Percentiles rank a stretch among this genome's conserved stretches.
phyloP scores from a whole-genome alignment of 2,329 filamentous ascomycete species.

The Penicillium griseofulvum region DNA sequence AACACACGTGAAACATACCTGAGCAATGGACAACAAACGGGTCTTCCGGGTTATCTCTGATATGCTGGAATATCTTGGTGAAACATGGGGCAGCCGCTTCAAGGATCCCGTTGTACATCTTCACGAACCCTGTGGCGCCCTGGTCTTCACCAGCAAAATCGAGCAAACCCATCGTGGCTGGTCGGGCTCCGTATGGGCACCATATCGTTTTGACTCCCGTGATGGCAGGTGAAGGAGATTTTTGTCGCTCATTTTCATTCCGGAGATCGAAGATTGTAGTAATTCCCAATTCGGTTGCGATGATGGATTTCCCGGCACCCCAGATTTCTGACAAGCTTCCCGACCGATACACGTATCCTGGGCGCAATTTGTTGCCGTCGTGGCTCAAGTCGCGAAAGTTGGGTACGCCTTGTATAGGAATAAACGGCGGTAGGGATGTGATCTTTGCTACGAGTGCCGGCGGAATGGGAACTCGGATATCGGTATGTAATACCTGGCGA shows the following conservation, averaged over 20 bases:
- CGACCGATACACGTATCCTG: slow-evolving; percentile 62
- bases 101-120: slow-evolving; percentile 66
- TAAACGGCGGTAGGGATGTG: slow-evolving; percentile 27
- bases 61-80: slow-evolving; percentile 59
- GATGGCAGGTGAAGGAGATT: slow-evolving; percentile 51
- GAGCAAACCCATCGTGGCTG: slow-evolving; percentile 17
- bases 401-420: slow-evolving; percentile 26
- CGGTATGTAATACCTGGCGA: slow-evolving; percentile 21
- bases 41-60: slow-evolving; percentile 47
- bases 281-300: slow-evolving; percentile 57
- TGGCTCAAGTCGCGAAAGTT: slow-evolving; percentile 31
- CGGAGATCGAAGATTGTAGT: slow-evolving; percentile 68
- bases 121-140: slow-evolving; percentile 63
- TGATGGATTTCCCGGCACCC: slow-evolving; percentile 51
- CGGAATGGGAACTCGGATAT: slow-evolving; percentile 26
- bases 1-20: slow-evolving; percentile 16
- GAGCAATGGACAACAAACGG: slow-evolving; percentile 67
- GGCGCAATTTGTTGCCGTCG: slow-evolving; percentile 41
- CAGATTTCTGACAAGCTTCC: slow-evolving; percentile 63
- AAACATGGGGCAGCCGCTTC: slow-evolving; percentile 60
- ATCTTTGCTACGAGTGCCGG: slow-evolving; percentile 19
- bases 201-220: slow-evolving; percentile 55
- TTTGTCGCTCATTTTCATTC: slow-evolving; percentile 49
- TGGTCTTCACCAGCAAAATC: slow-evolving; percentile 49
- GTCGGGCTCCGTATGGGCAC: slow-evolving; percentile 52